These are phyloP conservation scores for Suillus hirtellus DNA, from an alignment of 768 basidiomycete genomes.

Conservation along the genomic window DNA sequence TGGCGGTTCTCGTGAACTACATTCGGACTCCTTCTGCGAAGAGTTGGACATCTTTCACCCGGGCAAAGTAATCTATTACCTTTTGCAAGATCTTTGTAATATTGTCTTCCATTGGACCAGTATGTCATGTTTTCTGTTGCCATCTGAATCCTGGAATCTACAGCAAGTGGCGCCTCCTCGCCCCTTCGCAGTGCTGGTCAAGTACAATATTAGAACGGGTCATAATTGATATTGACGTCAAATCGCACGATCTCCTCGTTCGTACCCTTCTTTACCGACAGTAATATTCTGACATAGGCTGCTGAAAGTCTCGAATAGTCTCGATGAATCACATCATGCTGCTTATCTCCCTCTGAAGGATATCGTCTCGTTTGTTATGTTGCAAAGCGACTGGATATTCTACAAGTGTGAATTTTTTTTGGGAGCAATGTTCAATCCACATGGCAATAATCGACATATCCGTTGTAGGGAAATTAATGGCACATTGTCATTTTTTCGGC, in stretches of 20 bases:
- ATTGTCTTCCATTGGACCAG: background rate
- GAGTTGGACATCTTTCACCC: conserved; percentile 24
- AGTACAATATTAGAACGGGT: background rate
- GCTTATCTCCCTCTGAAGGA: background rate
- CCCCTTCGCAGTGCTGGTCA: background rate
- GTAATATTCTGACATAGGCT: background rate
- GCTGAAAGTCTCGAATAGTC: background rate
- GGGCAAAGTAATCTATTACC: conserved; percentile 29
- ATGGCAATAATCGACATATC: background rate
- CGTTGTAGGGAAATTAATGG: background rate
- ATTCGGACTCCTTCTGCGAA: conserved; percentile 15
- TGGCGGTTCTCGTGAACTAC: conserved; percentile 68
- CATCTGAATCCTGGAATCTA: background rate
- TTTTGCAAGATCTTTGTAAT: conserved; percentile 7
- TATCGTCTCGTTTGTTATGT: background rate
- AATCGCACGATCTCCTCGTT: conserved; percentile 3
- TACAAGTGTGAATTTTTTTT: background rate
- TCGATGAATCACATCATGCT: background rate
- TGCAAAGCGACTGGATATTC: background rate
- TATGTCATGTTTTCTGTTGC: conserved; percentile 1
- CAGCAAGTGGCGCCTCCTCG: background rate
- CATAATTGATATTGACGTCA: background rate
- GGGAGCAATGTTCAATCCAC: background rate
- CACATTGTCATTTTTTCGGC: background rate
- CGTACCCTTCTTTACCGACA: conserved; percentile 1